phyloP scores from a whole-genome alignment of 805 yeast species.

The Yamadazyma paraphyllophila region DNA sequence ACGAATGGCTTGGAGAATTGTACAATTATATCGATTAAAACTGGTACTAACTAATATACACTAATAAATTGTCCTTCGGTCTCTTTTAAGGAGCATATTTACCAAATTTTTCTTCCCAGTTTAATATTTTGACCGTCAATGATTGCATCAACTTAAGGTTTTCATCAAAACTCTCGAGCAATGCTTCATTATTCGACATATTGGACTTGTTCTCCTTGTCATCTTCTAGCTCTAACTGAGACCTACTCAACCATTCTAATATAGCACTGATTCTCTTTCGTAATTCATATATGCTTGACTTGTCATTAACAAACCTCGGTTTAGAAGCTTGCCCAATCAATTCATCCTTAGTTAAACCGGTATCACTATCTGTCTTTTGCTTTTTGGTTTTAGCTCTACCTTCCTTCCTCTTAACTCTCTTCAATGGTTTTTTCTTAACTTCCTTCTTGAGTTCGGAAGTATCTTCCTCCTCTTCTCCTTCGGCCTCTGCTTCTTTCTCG shows the following conservation, averaged over 20 bases:
- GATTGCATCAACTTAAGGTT: conserved; percentile 67
- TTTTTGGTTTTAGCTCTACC: conserved; percentile 12
- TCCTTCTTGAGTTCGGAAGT: conserved; percentile 12
- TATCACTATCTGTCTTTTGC: conserved; percentile 7
- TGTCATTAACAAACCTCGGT: conserved; percentile 79
- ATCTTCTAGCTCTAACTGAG: conserved; percentile 76
- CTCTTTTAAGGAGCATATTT: conserved; percentile 36
- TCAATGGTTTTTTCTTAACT: conserved; percentile 15
- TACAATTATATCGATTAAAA: conserved; percentile 28
- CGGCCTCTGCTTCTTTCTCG: conserved; percentile 16
- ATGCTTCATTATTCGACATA: conserved; percentile 41
- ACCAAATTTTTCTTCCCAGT: conserved; percentile 79
- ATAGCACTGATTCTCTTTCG: conserved; percentile 85
- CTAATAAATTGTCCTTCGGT: background rate
- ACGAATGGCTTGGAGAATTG: conserved; percentile 31
- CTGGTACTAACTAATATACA: background rate
- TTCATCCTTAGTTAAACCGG: conserved; percentile 34
- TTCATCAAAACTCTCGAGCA: conserved; percentile 50
- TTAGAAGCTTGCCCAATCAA: conserved; percentile 69
- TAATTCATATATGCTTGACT: conserved; percentile 78
- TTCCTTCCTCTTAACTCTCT: conserved; percentile 16
- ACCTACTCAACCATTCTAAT: conserved; percentile 83
- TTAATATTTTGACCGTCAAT: conserved; percentile 64
- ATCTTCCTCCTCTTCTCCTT: conserved; percentile 10
- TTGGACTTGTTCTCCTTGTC: conserved; percentile 62